Base-by-base conservation (phyloP, 139 green algal species). In the Chlorella sorokiniana region DNA sequence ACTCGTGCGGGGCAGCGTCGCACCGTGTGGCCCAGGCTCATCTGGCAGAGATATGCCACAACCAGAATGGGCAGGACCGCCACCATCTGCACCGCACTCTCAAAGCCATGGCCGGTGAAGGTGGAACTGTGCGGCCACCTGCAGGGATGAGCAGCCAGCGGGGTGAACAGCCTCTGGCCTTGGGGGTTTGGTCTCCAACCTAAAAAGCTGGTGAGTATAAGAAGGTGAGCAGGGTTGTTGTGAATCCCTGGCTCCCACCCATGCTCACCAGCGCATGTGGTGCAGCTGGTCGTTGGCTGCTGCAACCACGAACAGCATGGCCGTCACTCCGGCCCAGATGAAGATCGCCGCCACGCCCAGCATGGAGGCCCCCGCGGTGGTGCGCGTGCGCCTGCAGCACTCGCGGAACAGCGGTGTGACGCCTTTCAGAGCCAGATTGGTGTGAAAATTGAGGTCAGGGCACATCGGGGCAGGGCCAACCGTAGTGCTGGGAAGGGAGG, bases 271-370 rank as follows among this genome's bases (percentile, higher is more conserved):
- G 56, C 56, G 54, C 73, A 86, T 83, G 35, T 7, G 33, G 25
- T 83, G 59, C 68, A 86, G 54, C 23, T 76, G 45, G n/a, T 70
- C 73, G 74, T 86, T 83, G 73, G 38, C 77, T 0, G 31, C 33
- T 2, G 82, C 73, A 29, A 81, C 42, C 65, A 83, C 22, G 54
- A 86, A 86, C 44, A 86, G 63, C 25, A 78, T 6, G 42, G 76
- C 35, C 14, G 71, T 83, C 62, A 77, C n/a, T 6, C 2, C 54
- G 6, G 82, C 68, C 82, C 82, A 86, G 16, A 78, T 29, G 2
- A 83, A 33, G 76, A 86, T 83, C 63, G 82, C 82, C 7, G 40
- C 45, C 31, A 86, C 74, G 25, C 82, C 82, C 44, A 86, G 45
- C 0, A 38, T 33, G 5, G 82, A 83, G 20, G 82, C 82, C 16